These are phyloP conservation scores for Trypanosoma platydactyli DNA, from an alignment of 208 protist species.

Conservation along the genomic window DNA sequence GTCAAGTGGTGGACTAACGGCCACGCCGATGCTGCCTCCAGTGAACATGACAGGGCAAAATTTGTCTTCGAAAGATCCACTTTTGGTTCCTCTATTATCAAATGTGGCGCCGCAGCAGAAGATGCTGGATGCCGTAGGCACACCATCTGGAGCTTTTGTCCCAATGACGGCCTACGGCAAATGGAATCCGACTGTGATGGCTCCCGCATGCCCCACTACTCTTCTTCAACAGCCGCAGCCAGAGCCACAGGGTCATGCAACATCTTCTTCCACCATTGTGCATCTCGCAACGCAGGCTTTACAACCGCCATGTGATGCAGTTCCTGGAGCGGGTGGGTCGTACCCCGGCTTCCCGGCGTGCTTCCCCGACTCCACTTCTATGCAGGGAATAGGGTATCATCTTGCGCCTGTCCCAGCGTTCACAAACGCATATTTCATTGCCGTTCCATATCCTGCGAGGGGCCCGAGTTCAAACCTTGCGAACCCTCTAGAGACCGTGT, in stretches of 20 bases:
- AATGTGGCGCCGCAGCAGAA: not conserved
- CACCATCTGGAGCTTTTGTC: not conserved
- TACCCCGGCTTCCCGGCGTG: not conserved
- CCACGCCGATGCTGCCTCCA: not conserved
- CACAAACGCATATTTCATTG: slow-evolving; percentile 5
- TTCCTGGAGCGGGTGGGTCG: not conserved
- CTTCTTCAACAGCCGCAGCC: no score
- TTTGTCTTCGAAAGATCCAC: not conserved
- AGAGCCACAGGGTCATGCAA: no score
- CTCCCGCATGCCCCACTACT: not conserved
- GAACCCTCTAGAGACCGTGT: not conserved
- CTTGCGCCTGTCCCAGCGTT: not conserved
- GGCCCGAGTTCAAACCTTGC: not conserved
- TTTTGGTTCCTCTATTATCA: no score
- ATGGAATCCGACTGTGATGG: not conserved
- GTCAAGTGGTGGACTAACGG: not conserved
- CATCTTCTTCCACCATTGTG: not conserved
- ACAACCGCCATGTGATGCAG: not conserved
- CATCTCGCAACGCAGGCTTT: not conserved
- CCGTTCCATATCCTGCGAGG: not conserved
- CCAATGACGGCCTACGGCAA: slow-evolving; percentile 10
- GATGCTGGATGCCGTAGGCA: not conserved
- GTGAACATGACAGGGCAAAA: not conserved
- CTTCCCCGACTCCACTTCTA: not conserved
- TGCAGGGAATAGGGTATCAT: not conserved